Evolutionary conservation across 805 yeast genomes (phyloP), one percentile per base, ranked within the genome.

Genomic region (Candida schatavii): DNA sequence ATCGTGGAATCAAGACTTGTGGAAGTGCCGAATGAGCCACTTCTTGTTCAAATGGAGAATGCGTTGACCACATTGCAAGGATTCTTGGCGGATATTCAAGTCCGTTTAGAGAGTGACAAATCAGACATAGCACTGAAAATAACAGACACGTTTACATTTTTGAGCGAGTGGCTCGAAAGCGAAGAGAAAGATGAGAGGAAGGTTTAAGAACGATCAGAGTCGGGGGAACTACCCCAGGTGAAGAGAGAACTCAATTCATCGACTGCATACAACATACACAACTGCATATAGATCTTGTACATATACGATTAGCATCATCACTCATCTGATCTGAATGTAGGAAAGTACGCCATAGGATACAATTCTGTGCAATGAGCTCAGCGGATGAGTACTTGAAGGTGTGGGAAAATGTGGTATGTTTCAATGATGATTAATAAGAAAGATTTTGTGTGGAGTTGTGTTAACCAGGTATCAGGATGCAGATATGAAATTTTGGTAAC

Each of bases 51-150:
- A 13, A 26, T 39, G 7, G 19, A 26, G 5, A 4, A 22, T 7
- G 47, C 51, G 2, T 41, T 59, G 20, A 35, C 26, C 6, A 49
- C 47, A 35, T 41, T 66, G 22, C 51, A 54, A 27, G 65, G 64
- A 1, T 56, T 68, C 32, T 61, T 68, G 17, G 72, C 70, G 6
- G 71, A 68, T 50, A 54, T 66, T 5, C 49, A 54, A 3, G 44
- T 55, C 13, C 55, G 71, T n/a, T 42, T 69, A 26, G 49, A 55
- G 13, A 55, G 58, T 29, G 72, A 68, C 41, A 55, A 56, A n/a
- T 30, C 30, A 5, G 71, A 66, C 33, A 44, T 66, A 14, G 40
- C 47, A 4, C 40, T 28, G 11, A 47, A 54, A 35, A 44, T 56
- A 9, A 39, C 42, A 3, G 52, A 54, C 15, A 45, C 60, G 48